phyloP scores from a whole-genome alignment of 176 grass and related monocot species.

The Musa troglodytarum region DNA sequence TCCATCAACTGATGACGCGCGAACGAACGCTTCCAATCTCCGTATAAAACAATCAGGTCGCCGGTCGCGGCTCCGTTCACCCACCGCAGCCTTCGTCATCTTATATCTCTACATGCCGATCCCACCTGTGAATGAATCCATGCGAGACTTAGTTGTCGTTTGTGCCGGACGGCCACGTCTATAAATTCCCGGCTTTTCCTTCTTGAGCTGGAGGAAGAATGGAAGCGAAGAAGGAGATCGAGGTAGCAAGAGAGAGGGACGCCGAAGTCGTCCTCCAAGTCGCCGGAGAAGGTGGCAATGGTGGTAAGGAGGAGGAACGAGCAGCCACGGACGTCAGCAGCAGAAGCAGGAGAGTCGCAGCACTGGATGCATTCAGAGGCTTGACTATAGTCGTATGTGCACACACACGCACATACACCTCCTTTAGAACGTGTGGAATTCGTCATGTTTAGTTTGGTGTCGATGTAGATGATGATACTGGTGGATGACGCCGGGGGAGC shows the following conservation, averaged over 20 bases:
- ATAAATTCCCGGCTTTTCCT: too few relatives aligned
- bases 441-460: not conserved
- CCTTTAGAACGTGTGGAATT: too few relatives aligned
- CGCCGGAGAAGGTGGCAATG: not conserved
- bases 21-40: not conserved
- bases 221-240: slow-evolving; percentile 5
- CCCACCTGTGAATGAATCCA: too few relatives aligned
- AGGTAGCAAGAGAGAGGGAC: not conserved
- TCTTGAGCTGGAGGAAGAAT: not conserved
- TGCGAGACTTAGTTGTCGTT: too few relatives aligned
- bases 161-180: too few relatives aligned
- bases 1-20: too few relatives aligned
- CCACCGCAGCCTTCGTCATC: not conserved
- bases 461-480: slow-evolving; percentile 19
- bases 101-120: too few relatives aligned
- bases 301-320: not conserved
- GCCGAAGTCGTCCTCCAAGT: not conserved
- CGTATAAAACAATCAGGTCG: not conserved
- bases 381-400: slow-evolving; percentile 15
- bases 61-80: not conserved
- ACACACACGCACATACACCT: not conserved
- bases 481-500: slow-evolving; percentile 18
- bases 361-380: slow-evolving; percentile 21
- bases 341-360: slow-evolving; percentile 12
- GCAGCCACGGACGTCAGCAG: not conserved